Conservation (phyloP, 495 filamentous ascomycete genomes). For the Podospora appendiculata region DNA sequence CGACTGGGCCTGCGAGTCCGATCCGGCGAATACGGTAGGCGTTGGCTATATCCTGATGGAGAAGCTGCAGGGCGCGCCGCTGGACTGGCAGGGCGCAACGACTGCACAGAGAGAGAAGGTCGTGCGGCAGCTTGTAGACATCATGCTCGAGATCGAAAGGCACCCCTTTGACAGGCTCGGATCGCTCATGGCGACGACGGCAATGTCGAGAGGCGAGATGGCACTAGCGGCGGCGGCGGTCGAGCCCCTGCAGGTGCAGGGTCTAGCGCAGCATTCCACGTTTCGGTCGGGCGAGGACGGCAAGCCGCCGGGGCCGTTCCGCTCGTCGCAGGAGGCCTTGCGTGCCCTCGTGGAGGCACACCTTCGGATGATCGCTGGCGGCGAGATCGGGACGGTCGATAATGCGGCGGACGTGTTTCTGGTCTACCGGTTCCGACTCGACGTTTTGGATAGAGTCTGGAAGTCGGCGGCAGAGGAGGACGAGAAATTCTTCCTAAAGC, state of each 20-base stretch:
- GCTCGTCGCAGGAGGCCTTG: neutral
- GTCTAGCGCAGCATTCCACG: neutral
- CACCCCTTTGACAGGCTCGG: neutral
- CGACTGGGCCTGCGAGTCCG: conserved; percentile 1
- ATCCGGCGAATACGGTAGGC: neutral
- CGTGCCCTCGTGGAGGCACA: neutral
- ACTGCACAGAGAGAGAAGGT: neutral
- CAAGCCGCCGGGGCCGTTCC: neutral
- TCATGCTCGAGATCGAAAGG: conserved; percentile 1
- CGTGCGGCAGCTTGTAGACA: neutral
- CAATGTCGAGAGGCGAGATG: neutral
- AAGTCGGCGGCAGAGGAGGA: neutral
- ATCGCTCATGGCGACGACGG: neutral
- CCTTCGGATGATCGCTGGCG: neutral
- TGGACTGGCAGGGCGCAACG: neutral
- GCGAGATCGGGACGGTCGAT: neutral
- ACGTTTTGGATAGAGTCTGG: neutral
- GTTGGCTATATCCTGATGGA: conserved; percentile 3
- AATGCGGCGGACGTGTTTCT: conserved; percentile 1
- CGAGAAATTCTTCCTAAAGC: conserved; percentile 1
- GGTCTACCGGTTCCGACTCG: conserved; percentile 2
- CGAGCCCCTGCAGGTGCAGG: neutral
- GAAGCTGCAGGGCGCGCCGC: conserved; percentile 1
- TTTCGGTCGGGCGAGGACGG: neutral
- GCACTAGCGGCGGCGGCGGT: too few relatives aligned